Percentiles rank a stretch among this genome's conserved stretches.
phyloP scores from a whole-genome alignment of 208 protist species.

The Trypanosoma avium region DNA sequence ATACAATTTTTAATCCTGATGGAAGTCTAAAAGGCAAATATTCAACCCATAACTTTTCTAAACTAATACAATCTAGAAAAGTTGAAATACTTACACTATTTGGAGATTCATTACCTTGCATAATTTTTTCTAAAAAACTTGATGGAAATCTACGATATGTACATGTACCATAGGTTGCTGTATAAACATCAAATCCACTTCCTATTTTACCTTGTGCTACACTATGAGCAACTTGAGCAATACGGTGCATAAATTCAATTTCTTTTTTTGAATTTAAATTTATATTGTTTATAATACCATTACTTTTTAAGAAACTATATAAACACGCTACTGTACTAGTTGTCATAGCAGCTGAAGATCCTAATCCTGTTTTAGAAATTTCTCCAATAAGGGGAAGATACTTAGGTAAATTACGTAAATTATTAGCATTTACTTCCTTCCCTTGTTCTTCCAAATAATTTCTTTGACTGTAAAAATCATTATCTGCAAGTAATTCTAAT shows the following conservation, averaged over 20 bases:
- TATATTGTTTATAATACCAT: not conserved
- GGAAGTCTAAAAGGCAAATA: slow-evolving; percentile 75
- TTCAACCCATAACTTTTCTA: slow-evolving; percentile 65
- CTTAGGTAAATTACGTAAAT: slow-evolving; percentile 58
- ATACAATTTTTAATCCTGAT: slow-evolving; percentile 75
- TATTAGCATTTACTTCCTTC: slow-evolving; percentile 46
- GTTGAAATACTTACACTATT: slow-evolving; percentile 35
- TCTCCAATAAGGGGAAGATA: slow-evolving; percentile 71
- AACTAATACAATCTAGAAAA: slow-evolving; percentile 50
- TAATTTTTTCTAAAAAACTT: slow-evolving; percentile 49
- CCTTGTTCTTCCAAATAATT: slow-evolving; percentile 69
- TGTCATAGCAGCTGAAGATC: slow-evolving; percentile 93
- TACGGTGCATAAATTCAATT: slow-evolving; percentile 81
- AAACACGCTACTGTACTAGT: slow-evolving; percentile 91
- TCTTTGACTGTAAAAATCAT: slow-evolving; percentile 93
- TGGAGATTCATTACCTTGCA: slow-evolving; percentile 39
- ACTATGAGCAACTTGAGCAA: slow-evolving; percentile 94
- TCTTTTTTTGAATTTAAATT: too few relatives aligned
- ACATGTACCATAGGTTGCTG: slow-evolving; percentile 93
- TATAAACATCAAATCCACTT: slow-evolving; percentile 96
- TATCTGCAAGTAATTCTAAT: slow-evolving; percentile 84
- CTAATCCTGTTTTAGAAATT: slow-evolving; percentile 95
- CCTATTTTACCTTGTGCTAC: slow-evolving; percentile 96
- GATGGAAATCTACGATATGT: slow-evolving; percentile 90
- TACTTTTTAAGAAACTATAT: slow-evolving; percentile 41